phyloP scores from a whole-genome alignment of 805 yeast genomes.

The Myxozyma neglecta region DNA sequence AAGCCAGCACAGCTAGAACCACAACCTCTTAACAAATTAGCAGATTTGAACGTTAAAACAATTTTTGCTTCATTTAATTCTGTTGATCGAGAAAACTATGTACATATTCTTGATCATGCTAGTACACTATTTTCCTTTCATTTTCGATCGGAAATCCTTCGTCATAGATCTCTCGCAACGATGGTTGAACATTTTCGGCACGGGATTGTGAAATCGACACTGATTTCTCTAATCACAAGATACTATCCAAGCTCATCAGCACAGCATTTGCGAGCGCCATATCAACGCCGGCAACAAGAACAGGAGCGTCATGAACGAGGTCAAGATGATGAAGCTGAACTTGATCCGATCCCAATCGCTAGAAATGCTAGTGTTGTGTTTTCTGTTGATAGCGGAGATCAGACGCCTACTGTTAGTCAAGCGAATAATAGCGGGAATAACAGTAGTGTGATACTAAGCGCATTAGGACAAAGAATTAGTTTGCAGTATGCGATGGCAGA shows the following conservation, averaged over 20 bases:
- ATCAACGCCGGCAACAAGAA: neutral
- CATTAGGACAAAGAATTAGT: slow-evolving; percentile 8
- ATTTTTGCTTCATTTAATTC: slow-evolving; percentile 3
- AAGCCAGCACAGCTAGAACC: neutral
- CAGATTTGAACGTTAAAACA: slow-evolving; percentile 1
- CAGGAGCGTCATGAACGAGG: neutral
- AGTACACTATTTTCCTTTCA: slow-evolving; percentile 3
- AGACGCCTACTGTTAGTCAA: neutral
- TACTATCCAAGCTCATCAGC: slow-evolving; percentile 10
- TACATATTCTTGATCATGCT: slow-evolving; percentile 20
- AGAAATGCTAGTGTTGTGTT: slow-evolving; percentile 1
- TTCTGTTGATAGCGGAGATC: slow-evolving; percentile 1
- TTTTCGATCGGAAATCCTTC: slow-evolving; percentile 9
- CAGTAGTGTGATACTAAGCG: neutral
- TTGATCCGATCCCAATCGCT: neutral
- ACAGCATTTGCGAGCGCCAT: slow-evolving; percentile 8
- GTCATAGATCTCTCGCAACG: slow-evolving; percentile 3
- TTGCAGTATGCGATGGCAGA: slow-evolving; percentile 14
- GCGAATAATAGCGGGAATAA: neutral
- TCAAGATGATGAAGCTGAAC: neutral
- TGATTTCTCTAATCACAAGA: slow-evolving; percentile 12
- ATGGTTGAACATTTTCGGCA: slow-evolving; percentile 12
- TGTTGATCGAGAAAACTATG: slow-evolving; percentile 1
- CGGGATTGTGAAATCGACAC: slow-evolving; percentile 3
- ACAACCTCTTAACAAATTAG: neutral